Evolutionary conservation across 352 stramenopile species (phyloP), one percentile per base, ranked within the genome.

Genomic region (Globisporangium recalcitrans): DNA sequence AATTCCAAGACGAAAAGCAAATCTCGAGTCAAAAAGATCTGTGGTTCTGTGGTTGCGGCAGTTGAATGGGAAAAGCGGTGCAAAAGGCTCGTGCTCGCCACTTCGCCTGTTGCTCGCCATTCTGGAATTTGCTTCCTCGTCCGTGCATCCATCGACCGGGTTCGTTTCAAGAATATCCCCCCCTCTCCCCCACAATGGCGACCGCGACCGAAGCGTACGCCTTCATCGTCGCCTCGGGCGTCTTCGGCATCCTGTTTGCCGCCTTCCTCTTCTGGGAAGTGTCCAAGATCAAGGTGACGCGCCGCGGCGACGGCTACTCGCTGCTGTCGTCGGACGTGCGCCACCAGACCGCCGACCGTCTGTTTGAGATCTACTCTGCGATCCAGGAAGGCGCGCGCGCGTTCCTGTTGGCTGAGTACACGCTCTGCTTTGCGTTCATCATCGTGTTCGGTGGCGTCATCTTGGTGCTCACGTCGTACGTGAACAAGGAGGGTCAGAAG

Each of bases 391-490:
- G 97, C 60, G 97, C 97, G n/a, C 93, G 97, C 56, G 96, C 95
- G 22, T 99, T 99, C 80, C 75, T 99, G 34, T 68, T 90, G 29
- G 96, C 97, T 7, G 97, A 99, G 79, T 99, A 99, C 87, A 96
- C 76, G 61, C 94, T 99, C 66, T 99, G 97, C 80, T 94, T 97
- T 63, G 93, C 90, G 63, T 99, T 99, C 78, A 97, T 97, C 72
- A 88, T 95, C 58, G 63, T 95, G 46, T 97, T 96, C 60, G 87
- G 85, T 46, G 63, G 82, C 13, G 62, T 96, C 34, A 83, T 97
- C 62, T 69, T 99, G 61, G 71, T 98, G 67, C 92, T 98, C 27
- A 96, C 87, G 64, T 98, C 89, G 80, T 93, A 82, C 70, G 83
- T 93, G 26, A 92, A 91, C 82, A 90, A 91, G 75, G 72, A 84